Percentiles rank a stretch among this genome's conserved stretches.
Evolutionary conservation across 2,329 filamentous ascomycete genomes (phyloP).

Genomic region (Myriangium duriaei): DNA sequence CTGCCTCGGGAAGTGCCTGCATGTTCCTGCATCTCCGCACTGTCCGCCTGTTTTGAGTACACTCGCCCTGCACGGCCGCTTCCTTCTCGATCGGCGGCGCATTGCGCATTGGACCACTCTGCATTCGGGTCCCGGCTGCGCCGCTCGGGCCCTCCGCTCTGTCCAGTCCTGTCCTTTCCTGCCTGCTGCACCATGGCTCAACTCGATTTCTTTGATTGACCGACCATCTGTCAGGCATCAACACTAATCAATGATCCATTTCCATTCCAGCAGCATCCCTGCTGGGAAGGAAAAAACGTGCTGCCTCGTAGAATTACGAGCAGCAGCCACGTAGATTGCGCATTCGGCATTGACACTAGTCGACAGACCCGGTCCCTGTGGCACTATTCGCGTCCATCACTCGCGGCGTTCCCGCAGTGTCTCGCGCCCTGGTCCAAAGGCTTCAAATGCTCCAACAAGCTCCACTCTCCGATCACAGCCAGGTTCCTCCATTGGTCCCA

Average conservation of each 20-base stretch:
- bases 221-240: no score
- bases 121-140: no score
- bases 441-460: neutral
- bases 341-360: neutral
- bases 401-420: neutral
- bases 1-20: neutral
- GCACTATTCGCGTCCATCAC: no score
- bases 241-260: no score
- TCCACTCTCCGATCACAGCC: neutral
- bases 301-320: neutral
- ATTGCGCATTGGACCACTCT: no score
- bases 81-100: neutral
- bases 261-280: no score
- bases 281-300: no score
- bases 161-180: no score
- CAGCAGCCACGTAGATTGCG: neutral
- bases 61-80: no score
- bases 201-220: neutral
- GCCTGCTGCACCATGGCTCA: neutral
- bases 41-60: neutral
- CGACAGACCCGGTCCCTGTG: neutral
- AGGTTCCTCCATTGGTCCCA: neutral
- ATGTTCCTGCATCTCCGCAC: neutral
- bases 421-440: no score
- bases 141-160: no score